phyloP scores from a whole-genome alignment of 1,284 basidiomycete genomes.

The Puccinia novopanici region DNA sequence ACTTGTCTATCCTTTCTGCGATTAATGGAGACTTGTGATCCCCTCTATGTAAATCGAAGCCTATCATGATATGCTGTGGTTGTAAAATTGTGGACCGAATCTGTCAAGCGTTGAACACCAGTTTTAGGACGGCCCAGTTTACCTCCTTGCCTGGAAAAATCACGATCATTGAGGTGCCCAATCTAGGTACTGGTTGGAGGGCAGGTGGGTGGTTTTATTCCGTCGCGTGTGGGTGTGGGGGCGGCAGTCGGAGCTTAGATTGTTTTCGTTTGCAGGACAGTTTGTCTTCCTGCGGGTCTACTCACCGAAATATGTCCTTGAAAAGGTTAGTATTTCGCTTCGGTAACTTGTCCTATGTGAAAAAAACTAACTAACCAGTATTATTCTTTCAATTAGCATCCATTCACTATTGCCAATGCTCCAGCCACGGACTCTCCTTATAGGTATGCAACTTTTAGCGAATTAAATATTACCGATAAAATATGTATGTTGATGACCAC shows the following conservation, averaged over 20 bases:
- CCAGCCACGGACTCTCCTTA: slow-evolving; percentile 38
- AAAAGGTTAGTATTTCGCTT: slow-evolving; percentile 18
- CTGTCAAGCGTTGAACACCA: slow-evolving; percentile 17
- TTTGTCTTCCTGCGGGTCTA: slow-evolving; percentile 39
- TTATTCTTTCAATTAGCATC: slow-evolving; percentile 39
- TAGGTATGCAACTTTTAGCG: slow-evolving; percentile 11
- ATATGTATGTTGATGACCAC: background rate
- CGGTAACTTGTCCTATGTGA: background rate
- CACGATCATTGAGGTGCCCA: slow-evolving; percentile 32
- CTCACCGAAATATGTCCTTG: slow-evolving; percentile 39
- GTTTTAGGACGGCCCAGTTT: slow-evolving; percentile 27
- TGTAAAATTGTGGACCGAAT: slow-evolving; percentile 39
- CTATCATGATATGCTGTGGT: slow-evolving; percentile 1
- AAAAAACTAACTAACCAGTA: background rate
- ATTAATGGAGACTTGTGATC: background rate
- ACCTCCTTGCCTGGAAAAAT: slow-evolving; percentile 45
- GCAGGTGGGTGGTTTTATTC: slow-evolving; percentile 11
- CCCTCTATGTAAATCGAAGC: background rate
- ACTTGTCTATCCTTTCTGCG: background rate
- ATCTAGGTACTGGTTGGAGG: slow-evolving; percentile 45
- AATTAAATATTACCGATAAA: background rate
- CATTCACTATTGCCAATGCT: slow-evolving; percentile 49
- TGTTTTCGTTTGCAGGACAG: slow-evolving; percentile 25
- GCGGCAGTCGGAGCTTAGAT: background rate
- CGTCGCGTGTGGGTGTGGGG: background rate